Conservation (phyloP, 1,284 basidiomycete species). For the Malassezia sympodialis region DNA sequence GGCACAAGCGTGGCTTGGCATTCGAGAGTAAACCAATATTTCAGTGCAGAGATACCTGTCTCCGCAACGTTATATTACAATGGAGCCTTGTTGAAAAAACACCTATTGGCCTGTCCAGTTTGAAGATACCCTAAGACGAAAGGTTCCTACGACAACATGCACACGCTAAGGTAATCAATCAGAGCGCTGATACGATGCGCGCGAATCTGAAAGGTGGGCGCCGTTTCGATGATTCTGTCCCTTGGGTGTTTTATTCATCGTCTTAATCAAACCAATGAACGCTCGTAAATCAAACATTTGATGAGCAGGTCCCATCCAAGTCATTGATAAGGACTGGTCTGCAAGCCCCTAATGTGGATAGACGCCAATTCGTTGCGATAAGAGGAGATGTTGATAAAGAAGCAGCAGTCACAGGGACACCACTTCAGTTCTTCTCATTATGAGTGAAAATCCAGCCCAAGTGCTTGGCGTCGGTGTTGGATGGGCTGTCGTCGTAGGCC, state of each 20-base stretch:
- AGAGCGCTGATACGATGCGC: background rate
- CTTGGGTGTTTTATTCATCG: background rate
- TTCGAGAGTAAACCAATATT: background rate
- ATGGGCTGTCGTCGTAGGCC: conserved; percentile 43
- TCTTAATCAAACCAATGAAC: background rate
- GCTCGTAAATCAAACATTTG: background rate
- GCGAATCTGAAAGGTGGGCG: background rate
- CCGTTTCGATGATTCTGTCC: background rate
- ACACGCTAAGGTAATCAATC: background rate
- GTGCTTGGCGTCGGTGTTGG: conserved; percentile 37
- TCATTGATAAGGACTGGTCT: background rate
- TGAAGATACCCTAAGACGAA: no score
- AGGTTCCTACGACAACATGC: background rate
- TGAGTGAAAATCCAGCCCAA: conserved; percentile 13
- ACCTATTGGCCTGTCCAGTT: background rate
- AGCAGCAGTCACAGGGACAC: background rate
- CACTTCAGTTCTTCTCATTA: background rate
- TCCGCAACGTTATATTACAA: background rate
- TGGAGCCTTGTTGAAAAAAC: background rate
- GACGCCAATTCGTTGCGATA: background rate
- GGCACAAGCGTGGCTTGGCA: background rate
- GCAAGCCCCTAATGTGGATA: background rate
- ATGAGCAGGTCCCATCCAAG: background rate
- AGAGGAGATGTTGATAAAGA: background rate
- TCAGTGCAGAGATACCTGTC: background rate